A percentile compares a stretch with the other conserved stretches of the same genome.
Conservation (phyloP, 768 basidiomycete genomes). For the Agrocybe praecox region DNA sequence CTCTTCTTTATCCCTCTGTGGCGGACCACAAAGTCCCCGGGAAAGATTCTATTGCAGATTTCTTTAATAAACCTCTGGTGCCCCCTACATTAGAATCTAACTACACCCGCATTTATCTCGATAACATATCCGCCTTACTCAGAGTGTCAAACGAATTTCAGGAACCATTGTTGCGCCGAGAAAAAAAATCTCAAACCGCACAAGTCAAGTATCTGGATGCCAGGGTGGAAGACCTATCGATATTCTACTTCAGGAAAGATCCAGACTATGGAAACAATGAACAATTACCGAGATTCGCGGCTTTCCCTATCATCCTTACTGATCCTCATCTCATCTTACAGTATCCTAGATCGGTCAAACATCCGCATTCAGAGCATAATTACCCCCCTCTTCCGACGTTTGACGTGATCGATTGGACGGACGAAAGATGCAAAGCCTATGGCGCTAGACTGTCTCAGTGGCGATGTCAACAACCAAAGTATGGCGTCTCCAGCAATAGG, state of each 20-base stretch:
- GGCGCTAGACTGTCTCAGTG: slow-evolving; percentile 65
- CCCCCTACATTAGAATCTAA: slow-evolving; percentile 52
- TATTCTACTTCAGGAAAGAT: slow-evolving; percentile 49
- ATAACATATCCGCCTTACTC: slow-evolving; percentile 34
- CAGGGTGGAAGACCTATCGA: slow-evolving; percentile 51
- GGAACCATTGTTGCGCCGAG: not conserved
- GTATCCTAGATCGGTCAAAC: slow-evolving; percentile 47
- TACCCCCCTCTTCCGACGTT: slow-evolving; percentile 52
- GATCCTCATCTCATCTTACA: slow-evolving; percentile 69
- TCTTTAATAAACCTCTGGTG: slow-evolving; percentile 61
- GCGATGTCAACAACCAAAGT: slow-evolving; percentile 46
- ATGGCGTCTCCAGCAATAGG: not conserved
- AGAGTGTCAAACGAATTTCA: slow-evolving; percentile 13
- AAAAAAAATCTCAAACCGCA: not conserved
- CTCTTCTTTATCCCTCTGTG: slow-evolving; percentile 48
- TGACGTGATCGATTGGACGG: slow-evolving; percentile 66
- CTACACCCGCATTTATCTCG: slow-evolving; percentile 58
- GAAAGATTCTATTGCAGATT: slow-evolving; percentile 26
- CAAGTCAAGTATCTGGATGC: slow-evolving; percentile 8
- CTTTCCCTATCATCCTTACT: slow-evolving; percentile 72
- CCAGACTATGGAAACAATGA: not conserved
- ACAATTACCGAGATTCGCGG: slow-evolving; percentile 22
- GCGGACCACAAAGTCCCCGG: not conserved
- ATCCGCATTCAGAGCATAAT: slow-evolving; percentile 32
- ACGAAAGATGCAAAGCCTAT: slow-evolving; percentile 33